These are phyloP conservation scores for Plasmodium coatneyi DNA, from an alignment of 169 alveolate species.

Conservation along the genomic window DNA sequence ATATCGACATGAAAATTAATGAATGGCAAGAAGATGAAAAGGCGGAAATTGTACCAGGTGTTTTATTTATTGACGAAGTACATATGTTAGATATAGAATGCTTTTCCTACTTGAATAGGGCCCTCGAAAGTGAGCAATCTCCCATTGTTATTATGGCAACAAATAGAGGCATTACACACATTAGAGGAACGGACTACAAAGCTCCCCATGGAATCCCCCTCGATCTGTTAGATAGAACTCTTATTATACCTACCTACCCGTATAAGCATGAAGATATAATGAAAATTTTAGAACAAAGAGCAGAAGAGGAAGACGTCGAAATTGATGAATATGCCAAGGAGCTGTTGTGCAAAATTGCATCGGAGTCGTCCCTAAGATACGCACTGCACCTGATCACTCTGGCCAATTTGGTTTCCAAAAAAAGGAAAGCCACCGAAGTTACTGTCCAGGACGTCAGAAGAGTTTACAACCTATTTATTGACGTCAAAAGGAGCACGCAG, in stretches of 20 bases:
- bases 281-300: constrained; percentile 95
- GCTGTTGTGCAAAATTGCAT: constrained; percentile 95
- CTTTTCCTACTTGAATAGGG: constrained; percentile 98
- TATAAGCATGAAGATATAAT: constrained; percentile 92
- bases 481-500: constrained; percentile 96
- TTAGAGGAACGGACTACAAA: constrained; percentile 98
- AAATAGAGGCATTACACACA: constrained; percentile 97
- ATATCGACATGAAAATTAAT: constrained; percentile 97
- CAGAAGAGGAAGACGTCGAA: constrained; percentile 98
- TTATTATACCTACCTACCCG: constrained; percentile 98
- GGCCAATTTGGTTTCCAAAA: constrained; percentile 91
- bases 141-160: constrained; percentile 99
- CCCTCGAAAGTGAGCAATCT: constrained; percentile 96
- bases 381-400: constrained; percentile 93
- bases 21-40: constrained; percentile 99
- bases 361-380: constrained; percentile 96
- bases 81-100: constrained; percentile 99
- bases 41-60: constrained; percentile 95
- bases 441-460: constrained; percentile 95
- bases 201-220: constrained; percentile 99
- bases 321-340: constrained; percentile 96
- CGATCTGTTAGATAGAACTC: constrained; percentile 97
- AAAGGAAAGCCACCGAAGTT: constrained; percentile 93
- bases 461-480: constrained; percentile 96
- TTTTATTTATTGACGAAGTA: constrained; percentile 99